phyloP scores from a whole-genome alignment of 495 filamentous ascomycete genomes.

The Podospora australis region DNA sequence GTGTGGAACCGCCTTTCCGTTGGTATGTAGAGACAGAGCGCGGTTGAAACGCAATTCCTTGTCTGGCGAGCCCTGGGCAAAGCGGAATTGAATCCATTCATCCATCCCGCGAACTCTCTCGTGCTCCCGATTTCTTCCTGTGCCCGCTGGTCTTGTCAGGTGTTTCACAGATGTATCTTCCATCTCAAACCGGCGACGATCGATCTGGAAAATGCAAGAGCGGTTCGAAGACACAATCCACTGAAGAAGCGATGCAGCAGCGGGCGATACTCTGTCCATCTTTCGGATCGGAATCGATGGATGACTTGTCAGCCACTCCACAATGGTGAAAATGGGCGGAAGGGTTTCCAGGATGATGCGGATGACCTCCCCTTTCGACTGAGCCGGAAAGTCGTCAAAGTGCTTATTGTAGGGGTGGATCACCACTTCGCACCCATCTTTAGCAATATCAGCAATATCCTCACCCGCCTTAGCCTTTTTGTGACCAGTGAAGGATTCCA shows the following conservation, averaged over 20 bases:
- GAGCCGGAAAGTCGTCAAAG: conserved; percentile 26
- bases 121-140: conserved; percentile 17
- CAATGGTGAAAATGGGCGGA: conserved; percentile 61
- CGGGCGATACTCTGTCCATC: conserved; percentile 61
- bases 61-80: conserved; percentile 84
- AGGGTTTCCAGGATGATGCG: conserved; percentile 58
- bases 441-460: conserved; percentile 39
- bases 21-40: conserved; percentile 47
- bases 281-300: conserved; percentile 41
- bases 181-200: conserved; percentile 4
- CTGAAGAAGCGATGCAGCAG: conserved; percentile 62
- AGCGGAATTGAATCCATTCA: conserved; percentile 73
- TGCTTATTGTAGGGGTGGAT: conserved; percentile 27
- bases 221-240: conserved; percentile 93
- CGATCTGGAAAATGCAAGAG: conserved; percentile 69
- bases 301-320: conserved; percentile 45
- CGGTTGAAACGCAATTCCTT: conserved; percentile 77
- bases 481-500: too few species aligned
- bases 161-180: not conserved
- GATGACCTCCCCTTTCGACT: conserved; percentile 49
- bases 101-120: conserved; percentile 60
- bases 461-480: too few species aligned
- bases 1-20: conserved; percentile 34
- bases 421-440: conserved; percentile 38
- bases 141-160: not conserved